These are phyloP conservation scores for Botrytis medusae DNA, from an alignment of 2,329 filamentous ascomycete species.

Conservation along the genomic window DNA sequence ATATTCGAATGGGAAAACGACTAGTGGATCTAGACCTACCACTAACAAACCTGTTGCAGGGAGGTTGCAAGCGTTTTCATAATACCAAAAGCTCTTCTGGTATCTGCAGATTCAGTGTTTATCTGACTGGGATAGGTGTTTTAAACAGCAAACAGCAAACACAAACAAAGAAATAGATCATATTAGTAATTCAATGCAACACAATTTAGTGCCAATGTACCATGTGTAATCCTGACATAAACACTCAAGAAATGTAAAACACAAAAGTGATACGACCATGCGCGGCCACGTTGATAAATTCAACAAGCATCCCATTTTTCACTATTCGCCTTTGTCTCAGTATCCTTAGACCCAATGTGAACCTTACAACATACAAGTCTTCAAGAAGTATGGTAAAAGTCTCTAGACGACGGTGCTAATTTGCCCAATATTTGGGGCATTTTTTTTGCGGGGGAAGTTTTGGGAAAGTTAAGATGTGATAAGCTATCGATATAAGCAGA, in stretches of 20 bases:
- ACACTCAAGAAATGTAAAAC: neutral
- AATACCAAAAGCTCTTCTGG: neutral
- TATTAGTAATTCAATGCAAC: neutral
- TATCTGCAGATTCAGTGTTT: neutral
- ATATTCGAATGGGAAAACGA: neutral
- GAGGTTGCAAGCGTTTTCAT: neutral
- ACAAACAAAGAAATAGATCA: neutral
- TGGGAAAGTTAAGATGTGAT: too few relatives aligned
- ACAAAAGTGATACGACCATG: neutral
- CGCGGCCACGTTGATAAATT: neutral
- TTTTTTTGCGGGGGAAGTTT: neutral
- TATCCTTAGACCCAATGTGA: neutral
- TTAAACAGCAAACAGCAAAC: too few relatives aligned
- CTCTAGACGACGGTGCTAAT: neutral
- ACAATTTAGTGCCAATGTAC: neutral
- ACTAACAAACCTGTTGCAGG: neutral
- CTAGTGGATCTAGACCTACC: neutral
- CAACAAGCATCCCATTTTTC: too few relatives aligned
- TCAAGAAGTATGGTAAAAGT: neutral
- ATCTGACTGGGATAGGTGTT: neutral
- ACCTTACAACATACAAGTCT: neutral
- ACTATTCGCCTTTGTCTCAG: neutral
- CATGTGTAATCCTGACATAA: neutral
- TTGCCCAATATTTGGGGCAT: neutral
- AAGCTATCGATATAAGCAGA: neutral